Evolutionary conservation across 345 rosid species (phyloP).

Genomic region (Schrenkiella parvula): DNA sequence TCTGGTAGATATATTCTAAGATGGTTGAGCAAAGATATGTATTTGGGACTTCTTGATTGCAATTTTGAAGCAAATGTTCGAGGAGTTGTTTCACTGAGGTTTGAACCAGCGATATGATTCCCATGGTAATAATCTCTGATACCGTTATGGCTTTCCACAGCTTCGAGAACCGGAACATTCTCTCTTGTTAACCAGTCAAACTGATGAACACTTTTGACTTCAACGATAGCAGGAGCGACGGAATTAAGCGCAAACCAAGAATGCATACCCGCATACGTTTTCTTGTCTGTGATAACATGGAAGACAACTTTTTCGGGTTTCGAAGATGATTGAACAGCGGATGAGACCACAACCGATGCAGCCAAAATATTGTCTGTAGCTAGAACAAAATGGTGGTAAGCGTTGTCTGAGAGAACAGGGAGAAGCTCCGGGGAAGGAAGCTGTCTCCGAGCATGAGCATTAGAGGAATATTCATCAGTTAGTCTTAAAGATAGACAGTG

Average conservation of each 20-base stretch:
- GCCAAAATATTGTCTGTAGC: conserved; percentile 97
- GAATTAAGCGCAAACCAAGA: conserved; percentile 99
- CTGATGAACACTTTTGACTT: conserved; percentile 97
- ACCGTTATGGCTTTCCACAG: conserved; percentile 76
- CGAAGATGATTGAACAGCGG: conserved; percentile 76
- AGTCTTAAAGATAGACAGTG: conserved; percentile 92
- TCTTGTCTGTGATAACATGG: conserved; percentile 98
- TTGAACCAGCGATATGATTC: conserved; percentile 82
- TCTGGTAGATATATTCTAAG: conserved; percentile 96
- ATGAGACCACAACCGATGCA: conserved; percentile 94
- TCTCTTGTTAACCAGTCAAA: conserved; percentile 98
- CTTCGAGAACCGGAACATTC: conserved; percentile 98
- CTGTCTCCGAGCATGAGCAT: conserved; percentile 96
- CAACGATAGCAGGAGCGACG: conserved; percentile 76
- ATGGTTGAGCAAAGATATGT: conserved; percentile 98
- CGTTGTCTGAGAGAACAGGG: conserved; percentile 90
- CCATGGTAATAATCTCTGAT: conserved; percentile 95
- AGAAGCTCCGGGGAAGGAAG: conserved; percentile 97
- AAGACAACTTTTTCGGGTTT: conserved; percentile 90
- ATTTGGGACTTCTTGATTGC: conserved; percentile 98
- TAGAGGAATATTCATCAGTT: conserved; percentile 97
- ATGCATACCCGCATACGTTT: conserved; percentile 98
- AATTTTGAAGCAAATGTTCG: conserved; percentile 86
- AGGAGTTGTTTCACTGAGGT: conserved; percentile 82
- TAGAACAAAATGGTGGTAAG: conserved; percentile 80